Conservation (phyloP, 108 stramenopile species). For the Nitzschia sp. region DNA sequence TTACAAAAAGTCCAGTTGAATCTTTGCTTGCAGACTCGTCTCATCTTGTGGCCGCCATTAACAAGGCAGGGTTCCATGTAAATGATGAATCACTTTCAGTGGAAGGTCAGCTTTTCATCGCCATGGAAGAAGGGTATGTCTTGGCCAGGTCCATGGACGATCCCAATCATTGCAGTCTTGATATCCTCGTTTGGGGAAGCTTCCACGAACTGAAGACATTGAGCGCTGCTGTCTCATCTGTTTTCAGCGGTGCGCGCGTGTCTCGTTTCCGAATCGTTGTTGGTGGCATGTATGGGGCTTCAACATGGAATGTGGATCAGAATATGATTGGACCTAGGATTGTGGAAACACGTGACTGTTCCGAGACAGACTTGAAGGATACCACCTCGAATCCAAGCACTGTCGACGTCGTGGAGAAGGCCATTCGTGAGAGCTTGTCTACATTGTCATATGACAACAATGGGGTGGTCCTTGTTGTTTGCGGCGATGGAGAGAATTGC, state of each 20-base stretch:
- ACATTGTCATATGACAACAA: not conserved
- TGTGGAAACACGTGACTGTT: slow-evolving; percentile 25
- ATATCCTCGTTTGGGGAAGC: slow-evolving; percentile 41
- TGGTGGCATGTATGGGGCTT: slow-evolving; percentile 75
- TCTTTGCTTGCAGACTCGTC: slow-evolving; percentile 18
- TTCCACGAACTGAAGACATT: slow-evolving; percentile 41
- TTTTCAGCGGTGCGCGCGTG: slow-evolving; percentile 13
- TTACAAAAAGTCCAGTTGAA: slow-evolving; percentile 16
- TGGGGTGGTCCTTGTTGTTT: slow-evolving; percentile 13
- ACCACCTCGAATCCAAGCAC: not conserved
- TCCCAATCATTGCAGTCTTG: slow-evolving; percentile 48
- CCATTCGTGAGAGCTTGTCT: not conserved
- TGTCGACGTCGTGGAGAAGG: not conserved
- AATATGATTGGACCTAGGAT: slow-evolving; percentile 23
- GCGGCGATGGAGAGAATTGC: slow-evolving; percentile 28
- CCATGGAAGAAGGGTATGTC: slow-evolving; percentile 55
- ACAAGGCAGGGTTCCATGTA: slow-evolving; percentile 27
- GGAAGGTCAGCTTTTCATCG: slow-evolving; percentile 1
- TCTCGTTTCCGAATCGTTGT: slow-evolving; percentile 67
- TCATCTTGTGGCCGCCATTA: slow-evolving; percentile 23
- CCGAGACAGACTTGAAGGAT: not conserved
- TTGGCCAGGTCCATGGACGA: slow-evolving; percentile 41
- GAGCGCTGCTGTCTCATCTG: slow-evolving; percentile 23
- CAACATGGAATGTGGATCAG: slow-evolving; percentile 68
- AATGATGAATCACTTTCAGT: slow-evolving; percentile 38